phyloP scores from a whole-genome alignment of 306 rosid species.

The Ormosia emarginata region DNA sequence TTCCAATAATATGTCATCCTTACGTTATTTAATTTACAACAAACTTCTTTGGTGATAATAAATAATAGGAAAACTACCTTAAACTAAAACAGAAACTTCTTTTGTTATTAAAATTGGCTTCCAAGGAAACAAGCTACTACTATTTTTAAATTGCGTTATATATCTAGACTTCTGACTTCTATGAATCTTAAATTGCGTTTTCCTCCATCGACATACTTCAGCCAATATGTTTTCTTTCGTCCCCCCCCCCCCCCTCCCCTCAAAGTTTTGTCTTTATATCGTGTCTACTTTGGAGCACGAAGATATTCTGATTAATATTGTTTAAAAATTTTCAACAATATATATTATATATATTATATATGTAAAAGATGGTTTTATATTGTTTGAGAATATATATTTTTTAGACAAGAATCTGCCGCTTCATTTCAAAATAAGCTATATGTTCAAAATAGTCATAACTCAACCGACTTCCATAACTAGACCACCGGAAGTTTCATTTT shows the following conservation, averaged over 20 bases:
- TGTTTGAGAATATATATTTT: not conserved
- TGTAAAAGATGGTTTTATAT: not conserved
- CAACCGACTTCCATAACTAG: not conserved
- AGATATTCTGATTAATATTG: not conserved
- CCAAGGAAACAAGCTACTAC: not conserved
- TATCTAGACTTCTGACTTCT: not conserved
- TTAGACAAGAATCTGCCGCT: not conserved
- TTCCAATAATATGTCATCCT: not conserved
- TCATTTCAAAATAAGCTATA: not conserved
- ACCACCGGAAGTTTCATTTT: conserved; percentile 3
- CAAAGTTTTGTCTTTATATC: not conserved
- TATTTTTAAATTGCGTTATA: no score
- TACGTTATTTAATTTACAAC: conserved; percentile 8
- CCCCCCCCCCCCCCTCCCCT: no score
- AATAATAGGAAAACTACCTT: not conserved
- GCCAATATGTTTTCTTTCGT: not conserved
- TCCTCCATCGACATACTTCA: not conserved
- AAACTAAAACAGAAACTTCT: conserved; percentile 2
- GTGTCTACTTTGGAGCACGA: not conserved
- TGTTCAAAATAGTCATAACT: not conserved
- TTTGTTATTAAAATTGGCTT: conserved; percentile 4
- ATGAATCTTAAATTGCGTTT: not conserved
- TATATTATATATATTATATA: no score
- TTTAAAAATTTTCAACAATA: not conserved
- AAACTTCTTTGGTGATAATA: not conserved